A percentile compares a stretch with the other conserved stretches of the same genome.
Conservation (phyloP, 1,139 yeast genomes). For the Tardiomyces depauwii region DNA sequence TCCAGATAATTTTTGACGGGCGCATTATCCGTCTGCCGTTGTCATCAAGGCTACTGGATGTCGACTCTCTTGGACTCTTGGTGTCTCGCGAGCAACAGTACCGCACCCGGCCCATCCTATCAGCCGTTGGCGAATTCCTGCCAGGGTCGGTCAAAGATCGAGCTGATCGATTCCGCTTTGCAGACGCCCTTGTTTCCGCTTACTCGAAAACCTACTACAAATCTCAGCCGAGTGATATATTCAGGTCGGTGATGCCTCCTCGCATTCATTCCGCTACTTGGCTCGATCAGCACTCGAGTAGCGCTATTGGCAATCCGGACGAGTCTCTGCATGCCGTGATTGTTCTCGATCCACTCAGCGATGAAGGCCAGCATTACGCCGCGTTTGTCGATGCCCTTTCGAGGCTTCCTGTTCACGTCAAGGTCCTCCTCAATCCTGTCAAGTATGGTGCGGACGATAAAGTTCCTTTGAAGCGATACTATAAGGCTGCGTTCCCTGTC, state of each 20-base stretch:
- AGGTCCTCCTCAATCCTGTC: slow-evolving; percentile 51
- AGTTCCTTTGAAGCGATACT: slow-evolving; percentile 48
- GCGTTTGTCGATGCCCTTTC: slow-evolving; percentile 38
- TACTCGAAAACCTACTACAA: slow-evolving; percentile 11
- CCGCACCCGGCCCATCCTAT: neutral
- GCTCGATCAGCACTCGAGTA: slow-evolving; percentile 10
- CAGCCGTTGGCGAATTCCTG: neutral
- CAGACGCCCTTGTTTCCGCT: slow-evolving; percentile 17
- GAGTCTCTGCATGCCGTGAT: slow-evolving; percentile 38
- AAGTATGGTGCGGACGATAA: slow-evolving; percentile 25
- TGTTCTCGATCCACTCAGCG: slow-evolving; percentile 62
- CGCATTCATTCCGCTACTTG: slow-evolving; percentile 12
- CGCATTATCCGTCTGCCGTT: neutral
- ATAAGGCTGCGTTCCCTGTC: slow-evolving; percentile 35
- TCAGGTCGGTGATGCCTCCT: neutral
- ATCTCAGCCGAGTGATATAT: slow-evolving; percentile 1
- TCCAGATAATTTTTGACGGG: neutral
- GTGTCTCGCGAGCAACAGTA: neutral
- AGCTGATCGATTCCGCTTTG: slow-evolving; percentile 7
- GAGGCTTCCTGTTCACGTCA: slow-evolving; percentile 31
- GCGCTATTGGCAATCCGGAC: slow-evolving; percentile 13
- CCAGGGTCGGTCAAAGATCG: neutral
- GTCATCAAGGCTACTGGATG: neutral
- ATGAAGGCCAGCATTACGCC: slow-evolving; percentile 51
- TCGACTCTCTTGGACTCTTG: neutral